Evolutionary conservation across 2,329 filamentous ascomycete genomes (phyloP).

Genomic region (Aspergillus chevalieri): DNA sequence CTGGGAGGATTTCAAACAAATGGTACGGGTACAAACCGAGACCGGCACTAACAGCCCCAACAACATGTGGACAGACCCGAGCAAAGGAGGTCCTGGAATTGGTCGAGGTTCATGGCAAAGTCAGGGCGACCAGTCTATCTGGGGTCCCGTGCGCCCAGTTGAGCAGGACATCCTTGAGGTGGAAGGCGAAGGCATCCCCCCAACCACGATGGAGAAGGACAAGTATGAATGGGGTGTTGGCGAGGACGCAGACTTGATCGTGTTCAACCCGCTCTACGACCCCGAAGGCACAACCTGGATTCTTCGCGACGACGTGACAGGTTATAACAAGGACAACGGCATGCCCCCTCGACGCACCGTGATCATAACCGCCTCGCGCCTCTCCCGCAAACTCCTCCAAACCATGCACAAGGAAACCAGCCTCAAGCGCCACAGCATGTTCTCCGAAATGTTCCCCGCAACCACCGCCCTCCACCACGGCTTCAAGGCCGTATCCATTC

Average conservation of each 20-base stretch:
- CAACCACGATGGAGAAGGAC: constrained; percentile 68
- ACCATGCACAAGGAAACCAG: constrained; percentile 90
- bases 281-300: constrained; percentile 82
- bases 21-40: constrained; percentile 69
- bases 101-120: neutral
- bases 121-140: constrained; percentile 46
- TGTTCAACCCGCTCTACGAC: constrained; percentile 86
- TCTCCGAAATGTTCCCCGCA: constrained; percentile 93
- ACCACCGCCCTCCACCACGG: constrained; percentile 86
- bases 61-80: constrained; percentile 56
- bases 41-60: constrained; percentile 60
- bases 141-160: constrained; percentile 72
- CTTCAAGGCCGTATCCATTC: constrained; percentile 84
- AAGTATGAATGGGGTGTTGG: constrained; percentile 64
- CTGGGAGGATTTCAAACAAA: constrained; percentile 74
- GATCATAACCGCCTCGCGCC: constrained; percentile 81
- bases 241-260: constrained; percentile 87
- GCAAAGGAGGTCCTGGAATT: constrained; percentile 4
- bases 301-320: constrained; percentile 74
- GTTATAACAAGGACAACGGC: constrained; percentile 62
- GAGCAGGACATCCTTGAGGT: constrained; percentile 65
- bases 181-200: constrained; percentile 67
- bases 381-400: constrained; percentile 70
- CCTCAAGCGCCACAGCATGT: constrained; percentile 79
- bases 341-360: constrained; percentile 68